Conservation (phyloP, 2,329 filamentous ascomycete genomes). For the Pseudogymnoascus sp. region DNA sequence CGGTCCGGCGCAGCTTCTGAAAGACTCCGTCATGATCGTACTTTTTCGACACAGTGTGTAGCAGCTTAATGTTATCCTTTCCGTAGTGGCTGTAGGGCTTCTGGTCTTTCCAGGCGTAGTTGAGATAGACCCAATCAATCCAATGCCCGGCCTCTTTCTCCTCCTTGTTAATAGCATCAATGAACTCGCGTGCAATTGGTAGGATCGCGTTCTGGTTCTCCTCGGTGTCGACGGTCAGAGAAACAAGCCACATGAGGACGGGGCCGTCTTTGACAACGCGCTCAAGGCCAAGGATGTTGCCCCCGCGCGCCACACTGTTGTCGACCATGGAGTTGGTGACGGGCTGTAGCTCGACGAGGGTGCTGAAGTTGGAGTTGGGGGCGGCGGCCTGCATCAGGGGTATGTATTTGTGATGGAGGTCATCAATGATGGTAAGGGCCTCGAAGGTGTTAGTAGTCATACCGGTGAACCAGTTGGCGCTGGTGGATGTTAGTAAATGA, state of each 20-base stretch:
- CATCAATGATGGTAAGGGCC: constrained; percentile 13
- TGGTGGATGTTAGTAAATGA: constrained; percentile 14
- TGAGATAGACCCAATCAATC: constrained; percentile 34
- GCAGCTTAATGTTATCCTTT: constrained; percentile 27
- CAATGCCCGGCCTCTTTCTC: constrained; percentile 9
- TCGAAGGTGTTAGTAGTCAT: constrained; percentile 17
- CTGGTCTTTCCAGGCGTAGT: constrained; percentile 37
- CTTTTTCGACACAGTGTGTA: constrained; percentile 27
- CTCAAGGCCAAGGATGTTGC: constrained; percentile 29
- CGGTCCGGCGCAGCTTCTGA: constrained; percentile 24
- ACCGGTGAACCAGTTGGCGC: constrained; percentile 29
- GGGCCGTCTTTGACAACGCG: constrained; percentile 26
- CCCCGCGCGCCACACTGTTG: constrained; percentile 21
- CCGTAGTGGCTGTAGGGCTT: constrained; percentile 36
- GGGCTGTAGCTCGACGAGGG: constrained; percentile 25
- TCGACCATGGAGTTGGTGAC: constrained; percentile 24
- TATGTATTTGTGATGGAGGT: constrained; percentile 13
- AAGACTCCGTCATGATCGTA: constrained; percentile 34
- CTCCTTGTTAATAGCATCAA: constrained; percentile 10
- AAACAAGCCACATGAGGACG: constrained; percentile 15
- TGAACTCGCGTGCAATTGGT: constrained; percentile 19
- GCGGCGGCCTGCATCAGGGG: constrained; percentile 15
- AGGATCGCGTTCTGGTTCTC: constrained; percentile 23
- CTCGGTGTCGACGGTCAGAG: constrained; percentile 14
- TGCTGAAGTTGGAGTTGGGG: constrained; percentile 19